Conservation (phyloP, 331 rosid species). For the Cydonia oblonga region DNA sequence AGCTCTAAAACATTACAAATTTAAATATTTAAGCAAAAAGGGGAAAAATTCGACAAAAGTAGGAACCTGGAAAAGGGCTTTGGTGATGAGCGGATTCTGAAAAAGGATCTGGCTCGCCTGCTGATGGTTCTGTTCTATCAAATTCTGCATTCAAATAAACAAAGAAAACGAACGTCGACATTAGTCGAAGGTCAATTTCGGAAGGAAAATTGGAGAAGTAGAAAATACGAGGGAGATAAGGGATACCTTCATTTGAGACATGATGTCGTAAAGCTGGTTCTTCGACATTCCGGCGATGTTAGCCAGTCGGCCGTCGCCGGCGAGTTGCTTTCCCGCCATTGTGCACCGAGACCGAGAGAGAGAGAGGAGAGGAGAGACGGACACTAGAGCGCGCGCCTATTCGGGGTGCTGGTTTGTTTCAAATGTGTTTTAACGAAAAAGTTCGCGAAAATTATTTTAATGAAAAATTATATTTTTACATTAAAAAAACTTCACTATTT, state of each 20-base stretch:
- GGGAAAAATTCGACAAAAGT: not conserved
- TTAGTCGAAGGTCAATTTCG: not conserved
- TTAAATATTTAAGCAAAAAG: not conserved
- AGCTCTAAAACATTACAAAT: no score
- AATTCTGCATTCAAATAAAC: slow-evolving; percentile 25
- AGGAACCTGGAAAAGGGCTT: slow-evolving; percentile 87
- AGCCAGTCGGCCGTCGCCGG: slow-evolving; percentile 59
- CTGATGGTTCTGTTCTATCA: slow-evolving; percentile 86
- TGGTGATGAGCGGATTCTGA: slow-evolving; percentile 83
- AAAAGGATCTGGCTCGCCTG: slow-evolving; percentile 90
- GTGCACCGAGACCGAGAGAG: not conserved
- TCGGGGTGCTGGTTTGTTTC: not conserved
- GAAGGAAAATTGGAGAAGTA: not conserved
- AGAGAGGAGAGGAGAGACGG: not conserved
- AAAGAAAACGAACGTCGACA: not conserved
- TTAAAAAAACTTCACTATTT: no score
- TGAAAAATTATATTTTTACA: no score
- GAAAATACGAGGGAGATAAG: not conserved
- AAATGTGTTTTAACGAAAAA: not conserved
- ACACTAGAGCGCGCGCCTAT: not conserved
- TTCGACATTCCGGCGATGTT: slow-evolving; percentile 88
- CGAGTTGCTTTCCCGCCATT: slow-evolving; percentile 75
- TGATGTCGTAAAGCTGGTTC: slow-evolving; percentile 76
- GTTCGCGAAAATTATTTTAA: no score
- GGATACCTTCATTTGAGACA: slow-evolving; percentile 93